A percentile compares a stretch with the other conserved stretches of the same genome.
Conservation (phyloP, 2,329 filamentous ascomycete species). For the Fusarium sp. region DNA sequence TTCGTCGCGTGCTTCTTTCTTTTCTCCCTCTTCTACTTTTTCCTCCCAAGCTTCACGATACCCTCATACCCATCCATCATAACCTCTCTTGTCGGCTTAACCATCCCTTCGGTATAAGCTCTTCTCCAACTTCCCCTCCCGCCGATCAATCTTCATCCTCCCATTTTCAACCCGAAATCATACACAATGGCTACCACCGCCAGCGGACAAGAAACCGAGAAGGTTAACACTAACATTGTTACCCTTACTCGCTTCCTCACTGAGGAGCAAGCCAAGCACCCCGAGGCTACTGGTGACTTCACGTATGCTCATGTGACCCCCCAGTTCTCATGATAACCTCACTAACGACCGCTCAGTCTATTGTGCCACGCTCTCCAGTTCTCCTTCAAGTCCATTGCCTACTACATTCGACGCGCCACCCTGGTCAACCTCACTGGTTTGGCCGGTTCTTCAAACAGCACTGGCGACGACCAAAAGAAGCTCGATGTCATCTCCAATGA, state of each 20-base stretch:
- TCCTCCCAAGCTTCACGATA: conserved; percentile 28
- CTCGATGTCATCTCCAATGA: conserved; percentile 99
- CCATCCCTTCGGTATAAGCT: conserved; percentile 33
- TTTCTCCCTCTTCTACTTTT: conserved; percentile 19
- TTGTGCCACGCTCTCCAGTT: conserved; percentile 98
- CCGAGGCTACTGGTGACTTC: conserved; percentile 97
- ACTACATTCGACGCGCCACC: conserved; percentile 97
- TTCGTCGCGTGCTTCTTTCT: conserved; percentile 33
- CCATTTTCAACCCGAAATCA: conserved; percentile 28
- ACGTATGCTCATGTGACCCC: conserved; percentile 69
- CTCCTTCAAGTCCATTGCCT: conserved; percentile 99
- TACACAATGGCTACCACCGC: conserved; percentile 53
- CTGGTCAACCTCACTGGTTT: conserved; percentile 96
- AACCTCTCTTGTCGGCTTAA: conserved; percentile 28
- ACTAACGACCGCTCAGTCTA: conserved; percentile 66
- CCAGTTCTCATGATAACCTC: conserved; percentile 12
- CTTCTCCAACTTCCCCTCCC: conserved; percentile 30
- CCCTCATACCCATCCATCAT: conserved; percentile 34
- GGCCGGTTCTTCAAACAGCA: conserved; percentile 93
- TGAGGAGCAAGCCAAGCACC: conserved; percentile 93
- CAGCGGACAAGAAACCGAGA: conserved; percentile 71
- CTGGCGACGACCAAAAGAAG: conserved; percentile 99
- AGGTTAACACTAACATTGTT: conserved; percentile 95
- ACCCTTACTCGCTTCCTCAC: conserved; percentile 96
- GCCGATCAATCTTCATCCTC: conserved; percentile 29